phyloP scores from a whole-genome alignment of 1,139 yeast species.

The Yamadazyma songkhlaensis region DNA sequence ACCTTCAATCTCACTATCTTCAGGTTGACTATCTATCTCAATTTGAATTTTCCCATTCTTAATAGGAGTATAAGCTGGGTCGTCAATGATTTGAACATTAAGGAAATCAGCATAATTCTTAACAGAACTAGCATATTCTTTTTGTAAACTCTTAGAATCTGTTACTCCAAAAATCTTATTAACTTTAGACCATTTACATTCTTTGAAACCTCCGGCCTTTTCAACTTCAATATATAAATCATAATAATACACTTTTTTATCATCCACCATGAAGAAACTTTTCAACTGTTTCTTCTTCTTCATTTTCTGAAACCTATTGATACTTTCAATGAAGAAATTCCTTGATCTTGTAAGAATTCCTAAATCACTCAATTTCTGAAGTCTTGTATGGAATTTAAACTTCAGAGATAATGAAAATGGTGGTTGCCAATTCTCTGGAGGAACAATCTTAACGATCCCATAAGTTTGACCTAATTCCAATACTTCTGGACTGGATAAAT shows the following conservation, averaged over 20 bases:
- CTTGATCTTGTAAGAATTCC: slow-evolving; percentile 63
- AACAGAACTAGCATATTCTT: slow-evolving; percentile 34
- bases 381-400: slow-evolving; percentile 63
- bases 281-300: slow-evolving; percentile 28
- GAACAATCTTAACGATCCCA: slow-evolving; percentile 65
- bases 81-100: slow-evolving; percentile 13
- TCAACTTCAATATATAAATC: slow-evolving; percentile 53
- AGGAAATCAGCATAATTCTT: slow-evolving; percentile 47
- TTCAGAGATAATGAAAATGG: slow-evolving; percentile 49
- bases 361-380: slow-evolving; percentile 63
- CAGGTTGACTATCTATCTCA: not conserved
- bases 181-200: slow-evolving; percentile 34
- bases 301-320: slow-evolving; percentile 56
- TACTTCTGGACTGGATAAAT: slow-evolving; percentile 51
- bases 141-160: slow-evolving; percentile 17
- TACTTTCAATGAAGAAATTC: slow-evolving; percentile 56
- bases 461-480: slow-evolving; percentile 52
- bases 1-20: not conserved
- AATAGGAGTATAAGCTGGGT: not conserved
- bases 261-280: slow-evolving; percentile 21
- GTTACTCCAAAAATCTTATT: slow-evolving; percentile 25
- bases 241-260: slow-evolving; percentile 41
- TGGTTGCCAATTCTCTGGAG: slow-evolving; percentile 60
- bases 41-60: not conserved
- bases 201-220: slow-evolving; percentile 21